Evolutionary conservation across 2,329 filamentous ascomycete genomes (phyloP), one percentile per base, ranked within the genome.

Genomic region (Scortechinia acanthostroma): DNA sequence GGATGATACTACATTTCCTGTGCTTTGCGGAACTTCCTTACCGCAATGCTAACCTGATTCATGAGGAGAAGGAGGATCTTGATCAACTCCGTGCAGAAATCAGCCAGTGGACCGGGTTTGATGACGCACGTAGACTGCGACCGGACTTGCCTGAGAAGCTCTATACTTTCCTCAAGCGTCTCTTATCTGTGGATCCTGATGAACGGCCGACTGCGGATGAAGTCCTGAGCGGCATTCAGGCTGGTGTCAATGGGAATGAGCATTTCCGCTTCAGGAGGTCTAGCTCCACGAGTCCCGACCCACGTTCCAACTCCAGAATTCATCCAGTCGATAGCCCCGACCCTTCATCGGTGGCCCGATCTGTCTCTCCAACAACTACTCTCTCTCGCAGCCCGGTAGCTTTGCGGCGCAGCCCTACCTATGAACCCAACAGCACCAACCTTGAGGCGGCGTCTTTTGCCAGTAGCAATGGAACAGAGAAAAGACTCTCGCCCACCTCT

Each of bases 1-100:
- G 81, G n/a, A 85, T 86, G 81, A 85, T 86, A 42, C 72, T 86
- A 4, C 81, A 85, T 60, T 86, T 86, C 54, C 74, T 86, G 61
- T 86, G 81, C 58, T 86, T 86, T 57, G 80, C 72, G 3, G 68
- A 74, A 42, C 66, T 86, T 16, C 81, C 81, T 1, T 86, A 86
- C 52, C 60, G 58, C 15, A 76, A 76, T 50, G 78, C 79, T 2
- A 77, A 85, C 55, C 66, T 77, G n/a, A 66, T 82, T 30, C 71
- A 83, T 46, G 80, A 84, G 55, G 80, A 84, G 51, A 77, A 76
- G 48, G 81, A 86, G 52, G 79, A 85, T 49, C 58, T 85, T 4
- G 80, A 85, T 48, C 67, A 74, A 46, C 66, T 86, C 21, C 70
- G 80, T 40, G 74, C 65, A 4, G 82, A 86, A 53, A 84, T 86